A percentile compares a stretch with the other conserved stretches of the same genome.
Evolutionary conservation across 225 moss, liverwort and hornwort species (phyloP).

Genomic region (Rhytidiadelphus loreus): DNA sequence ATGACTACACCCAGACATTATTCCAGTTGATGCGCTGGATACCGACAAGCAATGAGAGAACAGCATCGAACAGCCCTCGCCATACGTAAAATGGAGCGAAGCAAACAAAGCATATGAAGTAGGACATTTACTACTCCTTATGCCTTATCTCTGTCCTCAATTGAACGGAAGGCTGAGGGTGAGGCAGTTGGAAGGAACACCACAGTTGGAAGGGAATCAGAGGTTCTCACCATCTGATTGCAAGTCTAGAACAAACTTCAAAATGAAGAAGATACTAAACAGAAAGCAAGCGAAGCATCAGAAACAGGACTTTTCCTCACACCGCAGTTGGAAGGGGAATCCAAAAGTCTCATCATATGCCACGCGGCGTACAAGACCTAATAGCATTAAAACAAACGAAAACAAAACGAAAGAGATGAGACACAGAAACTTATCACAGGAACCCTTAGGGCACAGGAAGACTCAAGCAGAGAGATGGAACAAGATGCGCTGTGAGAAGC

Average conservation of each 20-base stretch:
- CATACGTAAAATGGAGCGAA: too few species aligned
- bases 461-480: fast-evolving
- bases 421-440: fast-evolving
- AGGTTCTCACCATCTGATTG: conserved; percentile 41
- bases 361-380: not conserved
- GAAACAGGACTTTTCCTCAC: conserved; percentile 57
- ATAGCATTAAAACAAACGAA: too few species aligned
- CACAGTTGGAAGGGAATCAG: conserved; percentile 60
- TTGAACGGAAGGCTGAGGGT: too few species aligned
- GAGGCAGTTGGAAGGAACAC: not conserved
- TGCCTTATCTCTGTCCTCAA: too few species aligned
- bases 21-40: not conserved
- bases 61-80: too few species aligned
- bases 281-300: conserved; percentile 12
- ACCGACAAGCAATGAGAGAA: not conserved
- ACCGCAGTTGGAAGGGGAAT: conserved; percentile 56
- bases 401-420: too few species aligned
- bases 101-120: too few species aligned
- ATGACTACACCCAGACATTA: not conserved
- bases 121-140: too few species aligned
- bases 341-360: conserved; percentile 56
- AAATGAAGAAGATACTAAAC: not conserved
- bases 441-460: fast-evolving
- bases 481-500: fast-evolving
- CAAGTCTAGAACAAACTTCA: not conserved